Percentiles rank a stretch among this genome's conserved stretches.
Conservation (phyloP, 306 rosid species). For the Glycyrrhiza uralensis region DNA sequence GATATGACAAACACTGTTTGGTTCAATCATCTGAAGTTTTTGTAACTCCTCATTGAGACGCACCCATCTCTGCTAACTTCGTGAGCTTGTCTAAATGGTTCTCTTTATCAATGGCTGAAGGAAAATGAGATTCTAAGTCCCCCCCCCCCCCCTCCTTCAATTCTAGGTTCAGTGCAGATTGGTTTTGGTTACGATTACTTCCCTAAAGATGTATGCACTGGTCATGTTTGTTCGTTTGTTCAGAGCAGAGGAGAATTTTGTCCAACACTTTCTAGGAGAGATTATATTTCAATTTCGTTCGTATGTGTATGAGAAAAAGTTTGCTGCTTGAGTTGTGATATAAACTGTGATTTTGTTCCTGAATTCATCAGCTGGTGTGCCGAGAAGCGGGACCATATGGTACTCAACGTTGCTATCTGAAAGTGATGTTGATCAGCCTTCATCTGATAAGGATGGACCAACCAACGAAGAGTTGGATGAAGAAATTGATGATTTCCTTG, state of each 20-base stretch:
- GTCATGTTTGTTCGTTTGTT: neutral
- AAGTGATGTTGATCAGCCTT: slow-evolving; percentile 25
- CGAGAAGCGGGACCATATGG: slow-evolving; percentile 40
- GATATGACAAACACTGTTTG: neutral
- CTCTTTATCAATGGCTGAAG: neutral
- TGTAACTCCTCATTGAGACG: neutral
- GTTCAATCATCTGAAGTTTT: neutral
- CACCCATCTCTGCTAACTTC: neutral
- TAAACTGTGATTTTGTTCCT: slow-evolving; percentile 22
- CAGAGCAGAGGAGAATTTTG: neutral
- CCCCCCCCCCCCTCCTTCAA: no score
- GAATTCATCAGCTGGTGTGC: slow-evolving; percentile 36
- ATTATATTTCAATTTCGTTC: neutral
- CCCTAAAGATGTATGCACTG: neutral
- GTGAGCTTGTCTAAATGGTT: neutral
- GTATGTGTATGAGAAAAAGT: neutral
- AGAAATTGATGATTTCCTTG: slow-evolving; percentile 47
- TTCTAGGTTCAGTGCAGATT: slow-evolving; percentile 3
- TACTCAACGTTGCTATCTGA: slow-evolving; percentile 42
- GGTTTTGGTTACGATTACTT: neutral
- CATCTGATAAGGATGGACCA: slow-evolving; percentile 9
- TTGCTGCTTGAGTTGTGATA: slow-evolving; percentile 10
- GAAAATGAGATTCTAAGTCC: neutral
- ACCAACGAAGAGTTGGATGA: slow-evolving; percentile 31
- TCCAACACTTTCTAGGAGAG: neutral